phyloP scores from a whole-genome alignment of 2,329 filamentous ascomycete species.

The Trichoderma sp. region DNA sequence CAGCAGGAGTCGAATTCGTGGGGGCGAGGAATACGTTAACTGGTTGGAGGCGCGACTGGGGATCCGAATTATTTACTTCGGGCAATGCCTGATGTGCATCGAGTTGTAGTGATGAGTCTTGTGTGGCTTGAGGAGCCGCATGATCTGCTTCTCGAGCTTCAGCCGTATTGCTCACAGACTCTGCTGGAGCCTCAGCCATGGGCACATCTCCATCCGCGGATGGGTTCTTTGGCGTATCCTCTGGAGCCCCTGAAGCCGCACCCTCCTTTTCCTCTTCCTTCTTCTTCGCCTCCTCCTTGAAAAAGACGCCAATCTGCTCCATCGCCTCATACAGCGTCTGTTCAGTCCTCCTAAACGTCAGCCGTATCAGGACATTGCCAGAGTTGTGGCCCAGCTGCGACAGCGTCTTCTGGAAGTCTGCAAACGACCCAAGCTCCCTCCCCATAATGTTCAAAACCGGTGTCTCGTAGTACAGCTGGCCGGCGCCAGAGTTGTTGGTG shows the following conservation, averaged over 20 bases:
- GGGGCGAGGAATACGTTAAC: slow-evolving; percentile 78
- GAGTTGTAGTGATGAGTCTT: slow-evolving; percentile 20
- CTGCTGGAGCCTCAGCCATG: slow-evolving; percentile 26
- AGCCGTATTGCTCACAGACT: background rate
- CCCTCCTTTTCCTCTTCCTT: slow-evolving; percentile 20
- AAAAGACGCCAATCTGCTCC: slow-evolving; percentile 73
- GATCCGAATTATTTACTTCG: slow-evolving; percentile 16
- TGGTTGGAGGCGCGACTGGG: slow-evolving; percentile 43
- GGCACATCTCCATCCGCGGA: slow-evolving; percentile 23
- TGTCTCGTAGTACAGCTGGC: slow-evolving; percentile 82
- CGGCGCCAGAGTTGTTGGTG: slow-evolving; percentile 56
- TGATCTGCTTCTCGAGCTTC: background rate
- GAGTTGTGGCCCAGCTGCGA: slow-evolving; percentile 83
- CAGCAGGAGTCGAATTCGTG: slow-evolving; percentile 67
- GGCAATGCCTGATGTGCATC: slow-evolving; percentile 22
- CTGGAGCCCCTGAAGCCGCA: background rate
- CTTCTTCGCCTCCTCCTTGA: slow-evolving; percentile 50
- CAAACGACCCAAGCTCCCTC: slow-evolving; percentile 71
- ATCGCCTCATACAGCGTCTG: slow-evolving; percentile 83
- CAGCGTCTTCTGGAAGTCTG: slow-evolving; percentile 84
- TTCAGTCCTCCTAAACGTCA: slow-evolving; percentile 74
- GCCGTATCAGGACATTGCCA: slow-evolving; percentile 73
- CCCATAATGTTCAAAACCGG: slow-evolving; percentile 83
- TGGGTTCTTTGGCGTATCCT: slow-evolving; percentile 14
- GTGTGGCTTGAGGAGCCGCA: slow-evolving; percentile 5